Evolutionary conservation across 306 rosid genomes (phyloP), one percentile per base, ranked within the genome.

Genomic region (Dalbergia cochinchinensis): DNA sequence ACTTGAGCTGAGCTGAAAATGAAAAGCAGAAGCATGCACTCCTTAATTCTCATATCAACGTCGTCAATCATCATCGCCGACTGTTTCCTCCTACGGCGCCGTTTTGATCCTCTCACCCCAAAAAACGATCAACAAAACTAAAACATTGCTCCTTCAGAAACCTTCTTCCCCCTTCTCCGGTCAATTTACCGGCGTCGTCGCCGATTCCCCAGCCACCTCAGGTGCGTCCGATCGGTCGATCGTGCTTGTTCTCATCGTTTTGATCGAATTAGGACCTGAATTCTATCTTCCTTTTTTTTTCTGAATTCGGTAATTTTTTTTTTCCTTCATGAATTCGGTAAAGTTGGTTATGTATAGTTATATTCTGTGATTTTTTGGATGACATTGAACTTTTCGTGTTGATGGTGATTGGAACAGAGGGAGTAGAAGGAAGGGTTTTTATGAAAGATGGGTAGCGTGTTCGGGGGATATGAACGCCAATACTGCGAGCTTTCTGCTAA

Each of bases 401-500:
- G 72, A 69, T 76, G 68, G 16, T 37, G 78, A 71, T 45, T 64
- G 74, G 71, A 63, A 48, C 69, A 73, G 69, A 69, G 80, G 71
- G 37, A 0, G 26, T 65, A 51, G 42, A 65, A 60, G 51, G 35
- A 26, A 26, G 31, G 31, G 12, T 6, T 42, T 66, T 39, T 33
- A 14, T 78, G 65, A 86, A 59, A 53, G 60, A 92, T 90, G 95
- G 86, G 88, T 78, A 80, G 50, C 55, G 90, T 83, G 41, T 92
- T 90, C 57, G 95, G 89, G 78, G 86, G 95, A 13, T 92, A 89
- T 76, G 97, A 92, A 69, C 94, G 94, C 55, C 88, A 83, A 31
- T 92, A 90, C 81, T 90, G 94, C 54, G 88, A 90, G 82, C 86
- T 87, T 74, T 92, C 97, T 18, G 93, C 92, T 11, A 92, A 86